These are phyloP conservation scores for Eragrostis curvula DNA, from an alignment of 176 grass and related monocot species.

Conservation along the genomic window DNA sequence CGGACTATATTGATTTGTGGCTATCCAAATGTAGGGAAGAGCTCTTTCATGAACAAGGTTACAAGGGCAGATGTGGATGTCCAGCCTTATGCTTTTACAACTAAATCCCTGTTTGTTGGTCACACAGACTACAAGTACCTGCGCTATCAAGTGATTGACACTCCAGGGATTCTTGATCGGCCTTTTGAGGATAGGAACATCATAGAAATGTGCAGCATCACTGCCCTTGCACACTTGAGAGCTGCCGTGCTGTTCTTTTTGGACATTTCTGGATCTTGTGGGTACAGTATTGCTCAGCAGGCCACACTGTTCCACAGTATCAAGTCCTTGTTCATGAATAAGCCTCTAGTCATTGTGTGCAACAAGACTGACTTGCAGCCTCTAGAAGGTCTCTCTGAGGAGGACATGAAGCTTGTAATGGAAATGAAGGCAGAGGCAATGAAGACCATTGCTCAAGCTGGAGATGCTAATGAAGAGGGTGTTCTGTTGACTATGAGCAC, in stretches of 20 bases:
- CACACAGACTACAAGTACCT: conserved; percentile 81
- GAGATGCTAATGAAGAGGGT: conserved; percentile 53
- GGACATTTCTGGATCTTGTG: conserved; percentile 76
- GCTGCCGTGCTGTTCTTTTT: conserved; percentile 45
- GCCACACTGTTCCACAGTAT: conserved; percentile 74
- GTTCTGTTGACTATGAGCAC: conserved; percentile 67
- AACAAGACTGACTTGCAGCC: conserved; percentile 78
- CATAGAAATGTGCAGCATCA: conserved; percentile 56
- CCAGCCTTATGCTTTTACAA: conserved; percentile 58
- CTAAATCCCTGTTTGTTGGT: conserved; percentile 55
- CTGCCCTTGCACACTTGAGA: conserved; percentile 48
- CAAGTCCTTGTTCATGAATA: conserved; percentile 78
- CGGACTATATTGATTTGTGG: conserved; percentile 50
- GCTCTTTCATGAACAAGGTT: conserved; percentile 72
- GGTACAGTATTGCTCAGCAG: conserved; percentile 72
- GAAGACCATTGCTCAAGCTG: conserved; percentile 49
- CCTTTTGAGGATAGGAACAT: conserved; percentile 62
- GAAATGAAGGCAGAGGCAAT: conserved; percentile 56
- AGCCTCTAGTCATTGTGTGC: conserved; percentile 67
- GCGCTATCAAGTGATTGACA: conserved; percentile 74
- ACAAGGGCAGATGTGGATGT: conserved; percentile 78
- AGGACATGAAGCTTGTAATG: conserved; percentile 68
- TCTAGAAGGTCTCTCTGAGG: conserved; percentile 58
- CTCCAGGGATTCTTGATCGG: conserved; percentile 69
- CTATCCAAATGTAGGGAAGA: conserved; percentile 60